Evolutionary conservation across 2,329 filamentous ascomycete genomes (phyloP).

Genomic region (Colletotrichum cuscutae): DNA sequence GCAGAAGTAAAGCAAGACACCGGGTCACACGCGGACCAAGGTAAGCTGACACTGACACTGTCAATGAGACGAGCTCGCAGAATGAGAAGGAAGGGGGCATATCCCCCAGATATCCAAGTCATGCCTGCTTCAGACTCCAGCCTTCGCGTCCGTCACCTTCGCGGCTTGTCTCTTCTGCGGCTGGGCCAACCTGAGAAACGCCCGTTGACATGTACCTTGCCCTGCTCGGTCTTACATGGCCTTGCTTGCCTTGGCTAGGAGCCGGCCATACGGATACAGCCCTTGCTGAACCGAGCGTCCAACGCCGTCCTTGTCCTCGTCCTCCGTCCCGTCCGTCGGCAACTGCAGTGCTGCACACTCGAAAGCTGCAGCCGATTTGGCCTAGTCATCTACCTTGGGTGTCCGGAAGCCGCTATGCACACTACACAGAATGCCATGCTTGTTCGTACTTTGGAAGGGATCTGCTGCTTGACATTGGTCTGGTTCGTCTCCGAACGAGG

Average conservation of each 20-base stretch:
- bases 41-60: background rate
- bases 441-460: background rate
- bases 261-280: slow-evolving; percentile 2
- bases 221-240: background rate
- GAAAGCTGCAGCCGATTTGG: background rate
- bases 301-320: slow-evolving; percentile 7
- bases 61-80: background rate
- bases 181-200: background rate
- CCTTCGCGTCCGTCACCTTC: background rate
- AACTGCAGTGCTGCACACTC: background rate
- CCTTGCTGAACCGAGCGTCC: slow-evolving; percentile 25
- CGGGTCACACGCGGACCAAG: background rate
- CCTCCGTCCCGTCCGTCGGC: background rate
- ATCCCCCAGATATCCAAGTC: slow-evolving; percentile 19
- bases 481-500: no score
- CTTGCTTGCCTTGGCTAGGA: background rate
- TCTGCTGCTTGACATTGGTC: slow-evolving; percentile 19
- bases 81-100: background rate
- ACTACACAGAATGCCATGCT: background rate
- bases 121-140: background rate
- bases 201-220: slow-evolving; percentile 11
- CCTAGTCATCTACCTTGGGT: background rate
- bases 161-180: background rate
- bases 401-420: background rate
- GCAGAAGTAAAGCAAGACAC: slow-evolving; percentile 4